Evolutionary conservation across 2,329 filamentous ascomycete genomes (phyloP).

Genomic region (Cordyceps farinosa): DNA sequence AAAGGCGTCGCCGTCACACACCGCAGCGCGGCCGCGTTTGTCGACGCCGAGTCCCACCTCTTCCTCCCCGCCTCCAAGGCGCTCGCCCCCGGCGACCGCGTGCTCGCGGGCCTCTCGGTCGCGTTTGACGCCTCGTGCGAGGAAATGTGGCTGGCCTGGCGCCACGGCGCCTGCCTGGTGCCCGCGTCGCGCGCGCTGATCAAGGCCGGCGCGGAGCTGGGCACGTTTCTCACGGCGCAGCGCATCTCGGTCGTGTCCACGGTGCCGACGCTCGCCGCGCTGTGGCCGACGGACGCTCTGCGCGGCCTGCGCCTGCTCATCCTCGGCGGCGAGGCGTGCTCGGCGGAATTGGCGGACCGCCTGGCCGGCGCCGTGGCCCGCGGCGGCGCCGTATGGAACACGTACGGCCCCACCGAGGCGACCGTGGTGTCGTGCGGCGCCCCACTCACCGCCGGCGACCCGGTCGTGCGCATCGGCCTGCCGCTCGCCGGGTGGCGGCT

Average conservation of each 20-base stretch:
- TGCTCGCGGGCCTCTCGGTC: constrained; percentile 24
- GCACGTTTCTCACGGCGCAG: constrained; percentile 22
- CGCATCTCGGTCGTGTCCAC: constrained; percentile 24
- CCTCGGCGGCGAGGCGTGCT: constrained; percentile 25
- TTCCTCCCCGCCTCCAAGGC: constrained; percentile 21
- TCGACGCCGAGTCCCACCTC: constrained; percentile 24
- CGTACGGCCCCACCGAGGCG: constrained; percentile 27
- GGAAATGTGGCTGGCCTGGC: constrained; percentile 26
- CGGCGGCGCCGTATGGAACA: constrained; percentile 23
- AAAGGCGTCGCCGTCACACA: constrained; percentile 26
- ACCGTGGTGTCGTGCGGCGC: constrained; percentile 25
- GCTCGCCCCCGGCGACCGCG: constrained; percentile 23
- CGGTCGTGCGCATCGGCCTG: constrained; percentile 22
- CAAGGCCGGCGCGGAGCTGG: constrained; percentile 24
- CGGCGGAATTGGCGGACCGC: constrained; percentile 21
- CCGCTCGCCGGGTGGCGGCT: constrained; percentile 24
- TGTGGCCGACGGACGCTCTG: constrained; percentile 24
- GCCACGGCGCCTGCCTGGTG: constrained; percentile 24
- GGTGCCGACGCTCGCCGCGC: constrained; percentile 23
- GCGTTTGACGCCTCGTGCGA: constrained; percentile 26
- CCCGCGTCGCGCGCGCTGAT: constrained; percentile 23
- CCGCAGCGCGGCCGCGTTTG: constrained; percentile 25
- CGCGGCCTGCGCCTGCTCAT: constrained; percentile 23
- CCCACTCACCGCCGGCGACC: constrained; percentile 20
- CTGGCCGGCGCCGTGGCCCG: constrained; percentile 20